A percentile compares a stretch with the other conserved stretches of the same genome.
Evolutionary conservation across 108 stramenopile species (phyloP).

Genomic region (Nitzschia sp.): DNA sequence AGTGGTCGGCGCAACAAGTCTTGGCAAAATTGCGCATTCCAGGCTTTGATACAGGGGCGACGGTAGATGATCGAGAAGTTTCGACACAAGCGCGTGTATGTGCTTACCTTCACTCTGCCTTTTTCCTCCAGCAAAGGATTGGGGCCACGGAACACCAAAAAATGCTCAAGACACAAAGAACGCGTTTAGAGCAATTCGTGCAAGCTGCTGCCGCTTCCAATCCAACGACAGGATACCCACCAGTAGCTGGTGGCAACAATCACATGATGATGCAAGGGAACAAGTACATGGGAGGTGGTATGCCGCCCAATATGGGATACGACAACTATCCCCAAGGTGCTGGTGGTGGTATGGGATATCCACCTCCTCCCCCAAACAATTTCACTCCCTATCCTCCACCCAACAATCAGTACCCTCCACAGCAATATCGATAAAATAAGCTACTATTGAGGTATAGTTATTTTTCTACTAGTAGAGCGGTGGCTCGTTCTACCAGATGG

Average conservation of each 20-base stretch:
- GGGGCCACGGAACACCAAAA: constrained; percentile 64
- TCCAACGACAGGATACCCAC: background rate
- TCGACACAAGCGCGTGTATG: constrained; percentile 69
- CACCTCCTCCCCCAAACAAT: too few relatives aligned
- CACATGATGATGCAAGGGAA: background rate
- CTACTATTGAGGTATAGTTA: too few relatives aligned
- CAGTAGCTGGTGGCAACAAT: background rate
- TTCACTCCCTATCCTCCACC: constrained; percentile 5
- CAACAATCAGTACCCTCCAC: constrained; percentile 12
- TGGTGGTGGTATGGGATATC: background rate
- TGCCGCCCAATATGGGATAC: background rate
- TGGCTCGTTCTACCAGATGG: too few relatives aligned
- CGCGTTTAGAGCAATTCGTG: constrained; percentile 45
- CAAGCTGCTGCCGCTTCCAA: constrained; percentile 5
- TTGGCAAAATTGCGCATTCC: constrained; percentile 67
- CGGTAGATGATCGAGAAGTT: constrained; percentile 62
- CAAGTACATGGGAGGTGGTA: background rate
- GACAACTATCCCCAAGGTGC: background rate
- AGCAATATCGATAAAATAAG: background rate
- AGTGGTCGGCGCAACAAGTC: constrained; percentile 67
- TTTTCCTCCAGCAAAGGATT: constrained; percentile 68
- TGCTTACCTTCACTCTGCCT: constrained; percentile 82
- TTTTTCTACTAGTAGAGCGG: too few relatives aligned
- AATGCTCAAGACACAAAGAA: constrained; percentile 69
- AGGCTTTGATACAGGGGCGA: constrained; percentile 69